Evolutionary conservation across 2,329 filamentous ascomycete species (phyloP), one percentile per base, ranked within the genome.

Genomic region (Xylariaceae sp.): DNA sequence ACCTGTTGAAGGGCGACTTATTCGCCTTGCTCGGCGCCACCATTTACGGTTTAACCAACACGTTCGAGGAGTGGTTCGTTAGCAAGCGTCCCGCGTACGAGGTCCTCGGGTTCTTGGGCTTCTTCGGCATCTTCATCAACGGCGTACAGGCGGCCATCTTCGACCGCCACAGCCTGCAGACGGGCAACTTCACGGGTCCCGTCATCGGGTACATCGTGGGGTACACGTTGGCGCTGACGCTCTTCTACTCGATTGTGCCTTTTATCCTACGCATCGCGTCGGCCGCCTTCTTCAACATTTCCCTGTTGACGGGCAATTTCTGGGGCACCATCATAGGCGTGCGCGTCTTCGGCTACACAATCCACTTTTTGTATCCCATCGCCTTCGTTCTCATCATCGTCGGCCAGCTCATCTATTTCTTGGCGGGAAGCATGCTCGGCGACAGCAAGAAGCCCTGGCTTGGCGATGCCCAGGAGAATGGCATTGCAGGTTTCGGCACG

Each of bases 201-300:
- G 82, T 96, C 40, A 88, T 83, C 33, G 92, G 92, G 17, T 98
- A 96, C 73, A 79, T 98, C 33, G 81, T 88, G n/a, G 95, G 94
- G 1, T 99, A 94, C 76, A 98, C 95, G 0, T 75, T 97, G 16
- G 87, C 88, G 58, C 82, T 99, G 19, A 80, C 83, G 51, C 77
- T 95, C 58, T 99, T 99, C 77, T 99, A 99, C 79, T 87, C 87
- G 6, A 80, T 95, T 3, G 92, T 90, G 0, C 95, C 95, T 0
- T 78, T 98, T 52, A 83, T 99, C 62, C 88, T 98, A 76, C 91
- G 95, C 64, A 89, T 98, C 78, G 90, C 90, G 24, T 90, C 86
- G 14, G 95, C 95, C 2, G 94, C 93, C 17, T 97, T 99, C 77
- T 96, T 97, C 80, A 96, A 99, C 75, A 96, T 98, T 69, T 94